These are phyloP conservation scores for Incumbomyces delicatus DNA, from an alignment of 2,329 filamentous ascomycete species.

Conservation along the genomic window DNA sequence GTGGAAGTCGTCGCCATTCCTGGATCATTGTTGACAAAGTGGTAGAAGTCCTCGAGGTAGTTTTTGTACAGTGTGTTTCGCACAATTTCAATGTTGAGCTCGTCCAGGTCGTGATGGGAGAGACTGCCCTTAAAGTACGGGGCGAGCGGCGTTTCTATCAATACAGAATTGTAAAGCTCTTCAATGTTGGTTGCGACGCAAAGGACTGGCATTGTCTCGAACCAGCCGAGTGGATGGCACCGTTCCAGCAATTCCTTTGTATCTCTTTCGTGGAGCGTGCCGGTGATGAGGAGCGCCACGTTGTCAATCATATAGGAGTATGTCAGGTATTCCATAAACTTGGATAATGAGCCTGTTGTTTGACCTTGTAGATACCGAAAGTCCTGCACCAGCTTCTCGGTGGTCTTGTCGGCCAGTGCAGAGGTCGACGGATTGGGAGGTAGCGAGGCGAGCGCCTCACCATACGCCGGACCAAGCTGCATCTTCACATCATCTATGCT, in stretches of 20 bases:
- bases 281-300: constrained; percentile 92
- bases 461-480: constrained; percentile 90
- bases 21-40: constrained; percentile 81
- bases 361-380: constrained; percentile 95
- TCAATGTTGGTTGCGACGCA: constrained; percentile 98
- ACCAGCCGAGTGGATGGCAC: constrained; percentile 96
- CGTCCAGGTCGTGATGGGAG: constrained; percentile 92
- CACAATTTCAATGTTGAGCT: constrained; percentile 98
- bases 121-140: constrained; percentile 96
- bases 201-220: constrained; percentile 96
- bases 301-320: constrained; percentile 99
- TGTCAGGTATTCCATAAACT: constrained; percentile 96
- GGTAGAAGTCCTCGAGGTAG: constrained; percentile 94
- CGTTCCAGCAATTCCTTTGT: constrained; percentile 89
- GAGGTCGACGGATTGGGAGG: constrained; percentile 96
- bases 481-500: constrained; percentile 68
- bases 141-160: constrained; percentile 92
- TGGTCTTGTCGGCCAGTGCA: constrained; percentile 84
- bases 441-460: constrained; percentile 87
- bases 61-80: constrained; percentile 99
- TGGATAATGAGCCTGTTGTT: constrained; percentile 77
- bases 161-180: constrained; percentile 94
- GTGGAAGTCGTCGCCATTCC: constrained; percentile 85
- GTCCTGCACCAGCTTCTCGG: constrained; percentile 94
- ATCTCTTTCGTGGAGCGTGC: constrained; percentile 92